Conservation (phyloP, 345 rosid genomes). For the Jatropha curcas region DNA sequence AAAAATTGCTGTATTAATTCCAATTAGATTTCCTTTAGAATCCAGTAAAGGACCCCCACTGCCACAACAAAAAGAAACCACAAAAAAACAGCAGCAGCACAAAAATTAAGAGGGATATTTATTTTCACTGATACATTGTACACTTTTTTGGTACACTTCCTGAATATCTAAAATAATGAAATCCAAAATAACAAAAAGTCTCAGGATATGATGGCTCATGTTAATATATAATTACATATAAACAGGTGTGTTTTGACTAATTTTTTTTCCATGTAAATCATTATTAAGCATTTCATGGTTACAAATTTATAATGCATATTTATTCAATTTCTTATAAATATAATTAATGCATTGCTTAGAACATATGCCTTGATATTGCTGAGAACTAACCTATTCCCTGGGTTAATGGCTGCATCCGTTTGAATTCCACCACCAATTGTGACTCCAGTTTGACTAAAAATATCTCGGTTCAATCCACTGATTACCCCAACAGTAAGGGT, state of each 20-base stretch:
- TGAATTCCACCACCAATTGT: constrained; percentile 95
- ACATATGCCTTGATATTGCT: no score
- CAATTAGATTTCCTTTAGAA: constrained; percentile 88
- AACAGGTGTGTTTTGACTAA: no score
- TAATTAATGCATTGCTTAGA: no score
- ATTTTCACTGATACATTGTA: not conserved
- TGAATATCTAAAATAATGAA: not conserved
- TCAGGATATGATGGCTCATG: not conserved
- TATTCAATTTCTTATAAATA: no score
- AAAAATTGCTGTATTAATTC: constrained; percentile 90
- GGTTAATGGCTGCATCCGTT: constrained; percentile 99
- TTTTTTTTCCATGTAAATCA: no score
- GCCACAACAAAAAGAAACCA: constrained; percentile 23
- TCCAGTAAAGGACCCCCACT: constrained; percentile 95
- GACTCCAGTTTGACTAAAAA: constrained; percentile 87
- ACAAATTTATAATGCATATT: no score
- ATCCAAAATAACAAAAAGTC: not conserved
- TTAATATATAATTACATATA: no score
- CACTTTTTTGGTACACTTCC: not conserved
- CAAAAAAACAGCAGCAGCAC: not conserved
- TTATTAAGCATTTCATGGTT: no score
- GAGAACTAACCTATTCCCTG: constrained; percentile 76
- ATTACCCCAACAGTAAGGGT: constrained; percentile 93
- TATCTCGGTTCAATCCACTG: constrained; percentile 90
- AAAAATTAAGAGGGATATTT: not conserved